phyloP scores from a whole-genome alignment of 148 eudicot genomes.

The Cornus suecica region DNA sequence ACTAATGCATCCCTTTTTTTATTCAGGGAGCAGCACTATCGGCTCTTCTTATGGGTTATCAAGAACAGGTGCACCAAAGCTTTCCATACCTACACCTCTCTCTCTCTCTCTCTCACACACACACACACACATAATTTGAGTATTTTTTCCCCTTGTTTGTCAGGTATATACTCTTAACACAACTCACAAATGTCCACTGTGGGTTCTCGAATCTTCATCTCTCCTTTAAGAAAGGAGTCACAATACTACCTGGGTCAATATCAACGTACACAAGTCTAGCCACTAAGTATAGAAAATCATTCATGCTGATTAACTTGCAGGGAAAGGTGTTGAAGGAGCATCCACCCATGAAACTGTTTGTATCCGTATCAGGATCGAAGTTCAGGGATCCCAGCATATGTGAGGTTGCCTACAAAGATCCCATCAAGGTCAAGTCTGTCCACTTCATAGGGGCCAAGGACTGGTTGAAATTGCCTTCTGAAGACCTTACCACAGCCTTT shows the following conservation, averaged over 20 bases:
- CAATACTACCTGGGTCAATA: no score
- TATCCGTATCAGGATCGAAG: conserved; percentile 76
- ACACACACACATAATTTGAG: not conserved
- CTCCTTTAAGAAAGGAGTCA: no score
- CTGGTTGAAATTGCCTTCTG: conserved; percentile 70
- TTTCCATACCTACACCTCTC: not conserved
- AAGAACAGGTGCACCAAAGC: conserved; percentile 34
- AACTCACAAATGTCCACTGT: not conserved
- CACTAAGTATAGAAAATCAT: not conserved
- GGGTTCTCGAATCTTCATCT: no score
- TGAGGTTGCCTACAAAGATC: conserved; percentile 65
- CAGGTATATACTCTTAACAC: not conserved
- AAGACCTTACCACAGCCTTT: conserved; percentile 66
- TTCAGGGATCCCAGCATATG: conserved; percentile 58
- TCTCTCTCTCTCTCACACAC: not conserved
- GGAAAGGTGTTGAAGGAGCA: conserved; percentile 69
- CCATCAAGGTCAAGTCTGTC: conserved; percentile 59
- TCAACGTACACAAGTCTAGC: not conserved
- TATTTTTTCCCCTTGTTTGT: no score
- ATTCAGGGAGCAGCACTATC: conserved; percentile 64
- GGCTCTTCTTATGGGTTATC: conserved; percentile 65
- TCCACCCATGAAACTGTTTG: conserved; percentile 56
- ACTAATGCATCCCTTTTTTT: not conserved
- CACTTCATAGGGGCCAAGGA: conserved; percentile 87
- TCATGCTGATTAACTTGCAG: conserved; percentile 6